These are phyloP conservation scores for Myxozyma neglecta DNA, from an alignment of 805 yeast genomes.

Conservation along the genomic window DNA sequence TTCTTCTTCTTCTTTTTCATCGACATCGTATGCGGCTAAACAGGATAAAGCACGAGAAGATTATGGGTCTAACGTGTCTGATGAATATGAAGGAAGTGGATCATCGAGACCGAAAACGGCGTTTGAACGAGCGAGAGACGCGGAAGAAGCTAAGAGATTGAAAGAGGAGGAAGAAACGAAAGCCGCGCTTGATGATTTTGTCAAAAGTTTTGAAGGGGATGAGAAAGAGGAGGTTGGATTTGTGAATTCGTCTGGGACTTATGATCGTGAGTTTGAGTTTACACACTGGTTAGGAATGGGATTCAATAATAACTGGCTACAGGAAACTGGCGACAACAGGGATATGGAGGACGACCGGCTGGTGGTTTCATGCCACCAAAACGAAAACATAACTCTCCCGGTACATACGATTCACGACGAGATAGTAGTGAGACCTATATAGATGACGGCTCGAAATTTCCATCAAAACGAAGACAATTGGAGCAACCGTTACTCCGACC, in stretches of 20 bases:
- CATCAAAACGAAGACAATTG: constrained; percentile 10
- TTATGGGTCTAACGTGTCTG: too few species aligned
- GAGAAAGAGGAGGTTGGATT: not conserved
- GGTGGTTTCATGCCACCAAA: constrained; percentile 1
- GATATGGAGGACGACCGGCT: not conserved
- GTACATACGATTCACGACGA: not conserved
- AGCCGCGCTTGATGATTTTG: constrained; percentile 28
- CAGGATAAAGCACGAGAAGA: not conserved
- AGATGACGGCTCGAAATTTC: not conserved
- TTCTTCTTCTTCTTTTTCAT: not conserved
- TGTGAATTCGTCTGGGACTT: not conserved
- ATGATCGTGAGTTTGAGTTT: not conserved
- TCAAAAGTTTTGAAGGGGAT: constrained; percentile 21
- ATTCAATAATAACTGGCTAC: not conserved
- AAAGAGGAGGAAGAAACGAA: constrained; percentile 18
- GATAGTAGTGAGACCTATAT: not conserved
- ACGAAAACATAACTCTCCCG: not conserved
- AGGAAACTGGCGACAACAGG: not conserved
- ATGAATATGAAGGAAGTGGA: not conserved
- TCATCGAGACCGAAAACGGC: constrained; percentile 5
- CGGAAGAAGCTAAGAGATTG: constrained; percentile 12
- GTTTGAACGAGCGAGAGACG: constrained; percentile 21
- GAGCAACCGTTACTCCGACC: constrained; percentile 4
- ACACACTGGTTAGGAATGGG: not conserved
- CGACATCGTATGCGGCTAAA: not conserved